A percentile compares a stretch with the other conserved stretches of the same genome.
Conservation (phyloP, 768 basidiomycete genomes). For the Gautieria morchelliformis region DNA sequence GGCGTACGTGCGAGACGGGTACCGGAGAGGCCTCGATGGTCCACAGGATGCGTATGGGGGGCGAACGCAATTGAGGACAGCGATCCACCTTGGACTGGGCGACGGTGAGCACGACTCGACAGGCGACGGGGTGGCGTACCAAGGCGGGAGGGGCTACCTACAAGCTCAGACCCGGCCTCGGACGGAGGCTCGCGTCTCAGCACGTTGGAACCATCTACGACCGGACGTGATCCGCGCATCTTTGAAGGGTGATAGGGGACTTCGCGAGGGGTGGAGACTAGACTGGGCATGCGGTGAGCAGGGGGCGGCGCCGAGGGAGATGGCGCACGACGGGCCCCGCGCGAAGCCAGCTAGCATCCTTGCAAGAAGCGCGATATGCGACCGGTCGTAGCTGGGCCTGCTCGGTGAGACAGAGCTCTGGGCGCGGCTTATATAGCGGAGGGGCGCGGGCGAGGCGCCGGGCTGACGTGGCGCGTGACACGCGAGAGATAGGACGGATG, state of each 20-base stretch:
- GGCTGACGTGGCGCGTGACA: background rate
- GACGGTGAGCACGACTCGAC: too few species aligned
- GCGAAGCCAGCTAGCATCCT: conserved; percentile 4
- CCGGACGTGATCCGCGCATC: background rate
- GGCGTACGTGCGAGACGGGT: background rate
- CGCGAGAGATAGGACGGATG: background rate
- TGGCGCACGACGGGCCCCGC: background rate
- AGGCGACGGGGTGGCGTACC: background rate
- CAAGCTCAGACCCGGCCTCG: background rate
- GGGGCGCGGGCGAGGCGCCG: too few species aligned
- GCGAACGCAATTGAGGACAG: background rate
- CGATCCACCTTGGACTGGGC: background rate
- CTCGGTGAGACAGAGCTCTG: background rate
- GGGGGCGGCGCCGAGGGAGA: too few species aligned
- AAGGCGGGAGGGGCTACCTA: background rate
- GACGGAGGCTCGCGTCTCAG: background rate
- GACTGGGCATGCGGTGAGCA: too few species aligned
- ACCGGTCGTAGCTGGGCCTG: conserved; percentile 3
- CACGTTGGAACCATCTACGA: conserved; percentile 5
- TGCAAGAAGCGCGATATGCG: conserved; percentile 7
- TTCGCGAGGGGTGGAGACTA: background rate
- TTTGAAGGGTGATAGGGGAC: conserved; percentile 4
- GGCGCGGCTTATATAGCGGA: background rate
- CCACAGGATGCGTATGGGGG: background rate
- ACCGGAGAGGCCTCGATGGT: background rate